Percentiles rank a stretch among this genome's conserved stretches.
Evolutionary conservation across 805 yeast species (phyloP).

Genomic region (Lachancea kluyveri): DNA sequence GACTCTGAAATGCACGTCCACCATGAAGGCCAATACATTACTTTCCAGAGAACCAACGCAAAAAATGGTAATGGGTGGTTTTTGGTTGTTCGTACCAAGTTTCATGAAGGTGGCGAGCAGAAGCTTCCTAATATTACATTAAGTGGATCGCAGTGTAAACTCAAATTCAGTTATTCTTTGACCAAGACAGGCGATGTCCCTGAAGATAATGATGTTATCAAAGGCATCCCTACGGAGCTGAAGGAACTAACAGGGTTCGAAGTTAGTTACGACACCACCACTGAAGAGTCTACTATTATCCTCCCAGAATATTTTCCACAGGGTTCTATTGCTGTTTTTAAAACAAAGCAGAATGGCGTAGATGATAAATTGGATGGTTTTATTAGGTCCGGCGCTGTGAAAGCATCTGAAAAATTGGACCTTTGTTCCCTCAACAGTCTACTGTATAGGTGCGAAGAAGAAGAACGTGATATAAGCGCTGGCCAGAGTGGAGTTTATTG

Average conservation of each 20-base stretch:
- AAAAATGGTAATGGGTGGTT: constrained; percentile 85
- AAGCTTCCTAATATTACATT: constrained; percentile 49
- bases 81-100: constrained; percentile 81
- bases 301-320: constrained; percentile 69
- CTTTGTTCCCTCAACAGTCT: constrained; percentile 70
- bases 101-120: constrained; percentile 42
- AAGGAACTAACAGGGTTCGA: constrained; percentile 45
- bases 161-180: constrained; percentile 54
- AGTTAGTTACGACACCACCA: constrained; percentile 37
- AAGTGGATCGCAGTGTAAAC: constrained; percentile 53
- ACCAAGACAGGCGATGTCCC: constrained; percentile 44
- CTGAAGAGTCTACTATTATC: constrained; percentile 44
- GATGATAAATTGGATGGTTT: constrained; percentile 58
- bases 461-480: constrained; percentile 74
- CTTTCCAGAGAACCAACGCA: constrained; percentile 81
- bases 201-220: constrained; percentile 37
- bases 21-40: constrained; percentile 87
- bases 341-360: constrained; percentile 63
- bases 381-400: constrained; percentile 69
- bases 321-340: constrained; percentile 83
- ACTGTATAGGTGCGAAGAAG: constrained; percentile 74
- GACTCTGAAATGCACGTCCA: constrained; percentile 93
- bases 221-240: constrained; percentile 62
- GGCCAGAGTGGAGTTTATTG: constrained; percentile 69
- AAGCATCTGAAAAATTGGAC: constrained; percentile 56